Percentiles rank a stretch among this genome's conserved stretches.
Conservation (phyloP, 2,329 filamentous ascomycete species). For the Laburnicola sp. region DNA sequence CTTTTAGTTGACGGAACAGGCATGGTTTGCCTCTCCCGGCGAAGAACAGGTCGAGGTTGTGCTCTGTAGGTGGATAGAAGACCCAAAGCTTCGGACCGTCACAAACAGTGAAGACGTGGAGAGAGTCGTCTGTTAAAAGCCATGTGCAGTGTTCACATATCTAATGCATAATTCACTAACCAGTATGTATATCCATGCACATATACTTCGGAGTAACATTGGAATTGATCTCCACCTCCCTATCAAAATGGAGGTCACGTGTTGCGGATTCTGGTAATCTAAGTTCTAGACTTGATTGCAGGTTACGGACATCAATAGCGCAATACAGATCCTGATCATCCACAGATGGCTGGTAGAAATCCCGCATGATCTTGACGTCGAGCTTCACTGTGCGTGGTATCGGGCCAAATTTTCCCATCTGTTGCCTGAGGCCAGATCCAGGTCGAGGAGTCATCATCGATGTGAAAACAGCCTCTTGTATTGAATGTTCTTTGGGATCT, state of each 20-base stretch:
- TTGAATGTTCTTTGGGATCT: background rate
- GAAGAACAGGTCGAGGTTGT: background rate
- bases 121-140: background rate
- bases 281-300: background rate
- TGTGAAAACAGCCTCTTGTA: background rate
- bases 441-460: background rate
- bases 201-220: background rate
- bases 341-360: background rate
- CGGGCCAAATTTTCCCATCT: background rate
- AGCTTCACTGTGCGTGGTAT: background rate
- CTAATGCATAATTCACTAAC: background rate
- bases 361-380: background rate
- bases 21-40: background rate
- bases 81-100: background rate
- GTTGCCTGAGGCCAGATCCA: background rate
- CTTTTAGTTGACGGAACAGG: background rate
- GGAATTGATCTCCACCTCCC: background rate
- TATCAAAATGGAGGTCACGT: background rate
- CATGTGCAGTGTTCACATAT: background rate
- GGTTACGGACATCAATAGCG: background rate
- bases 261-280: background rate
- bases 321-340: background rate
- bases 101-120: background rate
- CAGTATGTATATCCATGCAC: background rate
- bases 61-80: background rate